Evolutionary conservation across 805 yeast species (phyloP), one percentile per base, ranked within the genome.

Genomic region (Pachysolen tannophilus): DNA sequence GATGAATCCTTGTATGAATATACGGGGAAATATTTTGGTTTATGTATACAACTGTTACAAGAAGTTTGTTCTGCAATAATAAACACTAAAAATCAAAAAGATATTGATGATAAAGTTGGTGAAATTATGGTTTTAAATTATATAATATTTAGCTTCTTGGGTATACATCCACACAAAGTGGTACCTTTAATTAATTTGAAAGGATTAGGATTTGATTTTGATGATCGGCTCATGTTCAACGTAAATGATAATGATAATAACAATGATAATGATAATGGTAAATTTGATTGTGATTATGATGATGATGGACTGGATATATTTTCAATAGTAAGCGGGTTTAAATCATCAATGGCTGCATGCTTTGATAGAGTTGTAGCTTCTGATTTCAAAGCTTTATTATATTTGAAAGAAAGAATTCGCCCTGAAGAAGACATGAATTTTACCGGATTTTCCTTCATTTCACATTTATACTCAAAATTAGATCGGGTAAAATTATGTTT

Each of bases 291-390:
- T n/a, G n/a, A n/a, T n/a, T n/a, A n/a, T n/a, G n/a, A n/a, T 19
- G 23, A 20, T 7, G 26, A 15, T 5, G n/a, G 15, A 6, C 13
- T 14, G 7, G 33, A 30, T 30, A 15, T 30, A 5, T 6, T 30
- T 30, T 30, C 33, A n/a, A 30, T 30, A 15, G 33, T 30, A 10
- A 7, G 6, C 8, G 13, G 20, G 13, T 21, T 30, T 19, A 30
- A 30, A 9, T 8, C 13, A 6, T 20, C n/a, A 8, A 9, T 30
- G 11, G 7, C 7, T 11, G 23, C 20, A n/a, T 10, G 23, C 17
- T 7, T 9, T 6, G 6, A 9, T 5, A 20, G 19, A 6, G 4
- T 30, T 9, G 7, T 21, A 8, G 6, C 8, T 13, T 15, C 21
- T 8, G 11, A 20, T 6, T 20, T 30, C 5, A 15, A 26, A 20